Evolutionary conservation across 2,329 filamentous ascomycete genomes (phyloP).

Genomic region (Rutstroemia sp.): DNA sequence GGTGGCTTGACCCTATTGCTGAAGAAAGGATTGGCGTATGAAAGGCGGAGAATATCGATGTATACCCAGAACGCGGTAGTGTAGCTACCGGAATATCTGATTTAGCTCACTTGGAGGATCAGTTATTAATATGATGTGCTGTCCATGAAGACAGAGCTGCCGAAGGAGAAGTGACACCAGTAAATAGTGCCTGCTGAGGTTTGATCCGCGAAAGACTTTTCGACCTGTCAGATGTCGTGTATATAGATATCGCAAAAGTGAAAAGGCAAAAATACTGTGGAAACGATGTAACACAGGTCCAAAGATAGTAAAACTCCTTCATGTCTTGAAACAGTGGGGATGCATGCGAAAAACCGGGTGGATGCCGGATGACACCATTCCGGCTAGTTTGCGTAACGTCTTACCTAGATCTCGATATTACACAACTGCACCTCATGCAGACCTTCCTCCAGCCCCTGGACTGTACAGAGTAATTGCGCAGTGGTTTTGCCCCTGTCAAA

Average conservation of each 20-base stretch:
- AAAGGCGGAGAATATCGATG: not conserved
- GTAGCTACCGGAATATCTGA: too few relatives aligned
- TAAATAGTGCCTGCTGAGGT: not conserved
- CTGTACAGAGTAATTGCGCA: not conserved
- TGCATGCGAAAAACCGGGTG: not conserved
- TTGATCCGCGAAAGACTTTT: not conserved
- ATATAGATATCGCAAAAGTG: not conserved
- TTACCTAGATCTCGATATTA: not conserved
- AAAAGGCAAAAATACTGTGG: not conserved
- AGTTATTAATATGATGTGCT: not conserved
- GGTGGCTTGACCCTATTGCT: not conserved
- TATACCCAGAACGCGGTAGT: too few relatives aligned
- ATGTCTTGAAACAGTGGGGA: not conserved
- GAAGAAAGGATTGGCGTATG: not conserved
- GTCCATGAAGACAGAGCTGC: not conserved
- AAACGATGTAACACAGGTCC: too few relatives aligned
- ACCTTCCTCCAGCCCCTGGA: not conserved
- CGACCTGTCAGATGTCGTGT: not conserved
- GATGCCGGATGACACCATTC: not conserved
- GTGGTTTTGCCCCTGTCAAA: not conserved
- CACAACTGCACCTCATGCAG: not conserved
- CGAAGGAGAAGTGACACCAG: not conserved
- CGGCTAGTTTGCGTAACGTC: not conserved
- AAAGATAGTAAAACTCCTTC: too few relatives aligned
- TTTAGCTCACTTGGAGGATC: too few relatives aligned